Evolutionary conservation across 768 basidiomycete genomes (phyloP).

Genomic region (Tephrocybe sp.): DNA sequence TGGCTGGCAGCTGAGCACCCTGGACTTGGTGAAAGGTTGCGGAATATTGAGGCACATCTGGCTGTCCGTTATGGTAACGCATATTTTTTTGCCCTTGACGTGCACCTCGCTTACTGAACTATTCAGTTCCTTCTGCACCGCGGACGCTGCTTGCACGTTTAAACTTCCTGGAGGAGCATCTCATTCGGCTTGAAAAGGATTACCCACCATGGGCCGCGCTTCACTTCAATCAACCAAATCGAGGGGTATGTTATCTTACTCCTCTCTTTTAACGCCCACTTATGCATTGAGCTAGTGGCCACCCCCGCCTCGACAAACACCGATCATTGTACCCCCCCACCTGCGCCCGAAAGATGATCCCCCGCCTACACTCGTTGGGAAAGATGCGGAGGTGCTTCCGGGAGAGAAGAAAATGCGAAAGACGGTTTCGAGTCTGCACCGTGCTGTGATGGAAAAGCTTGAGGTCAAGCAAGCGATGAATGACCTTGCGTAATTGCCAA

Average conservation of each 20-base stretch:
- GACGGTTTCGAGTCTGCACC: conserved; percentile 62
- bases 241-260: conserved; percentile 55
- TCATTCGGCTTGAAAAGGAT: conserved; percentile 73
- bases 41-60: conserved; percentile 68
- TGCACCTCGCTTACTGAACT: background rate
- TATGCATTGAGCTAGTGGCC: conserved; percentile 58
- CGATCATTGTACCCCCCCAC: conserved; percentile 75
- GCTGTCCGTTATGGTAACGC: conserved; percentile 69
- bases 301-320: conserved; percentile 73
- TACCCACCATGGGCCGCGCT: conserved; percentile 87
- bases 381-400: background rate
- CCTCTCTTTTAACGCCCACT: background rate
- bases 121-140: conserved; percentile 75
- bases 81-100: background rate
- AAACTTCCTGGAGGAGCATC: conserved; percentile 72
- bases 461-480: conserved; percentile 72
- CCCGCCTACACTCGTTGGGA: background rate
- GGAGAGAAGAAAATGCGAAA: conserved; percentile 31
- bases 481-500: conserved; percentile 30
- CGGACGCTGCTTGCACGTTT: conserved; percentile 61
- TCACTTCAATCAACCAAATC: conserved; percentile 84
- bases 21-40: conserved; percentile 60
- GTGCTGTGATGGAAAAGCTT: conserved; percentile 70
- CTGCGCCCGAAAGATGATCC: conserved; percentile 23
- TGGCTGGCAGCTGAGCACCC: conserved; percentile 48